Conservation (phyloP, 345 rosid species). For the Arabidopsis arenosa region DNA sequence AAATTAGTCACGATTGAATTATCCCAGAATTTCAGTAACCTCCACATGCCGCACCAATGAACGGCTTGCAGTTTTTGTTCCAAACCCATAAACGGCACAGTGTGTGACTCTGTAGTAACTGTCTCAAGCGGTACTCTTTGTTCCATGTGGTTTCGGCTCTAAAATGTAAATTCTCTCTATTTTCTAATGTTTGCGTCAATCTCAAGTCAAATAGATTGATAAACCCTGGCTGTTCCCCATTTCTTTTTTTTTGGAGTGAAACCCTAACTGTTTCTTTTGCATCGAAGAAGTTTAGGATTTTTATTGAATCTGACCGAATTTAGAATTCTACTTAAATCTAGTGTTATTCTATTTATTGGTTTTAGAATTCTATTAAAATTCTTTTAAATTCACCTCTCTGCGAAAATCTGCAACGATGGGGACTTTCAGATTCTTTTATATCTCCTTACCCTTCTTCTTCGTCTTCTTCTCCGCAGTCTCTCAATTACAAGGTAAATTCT, state of each 20-base stretch:
- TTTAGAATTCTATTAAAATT: too few relatives aligned
- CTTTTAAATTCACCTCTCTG: too few relatives aligned
- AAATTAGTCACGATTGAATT: not conserved
- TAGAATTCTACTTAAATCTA: too few relatives aligned
- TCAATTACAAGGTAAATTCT: slow-evolving; percentile 20
- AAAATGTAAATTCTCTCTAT: not conserved
- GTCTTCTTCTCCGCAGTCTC: slow-evolving; percentile 29
- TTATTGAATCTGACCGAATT: too few relatives aligned
- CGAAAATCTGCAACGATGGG: slow-evolving; percentile 14
- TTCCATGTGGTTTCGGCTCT: not conserved
- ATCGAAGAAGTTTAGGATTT: too few relatives aligned
- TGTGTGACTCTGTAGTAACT: not conserved
- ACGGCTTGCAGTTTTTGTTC: not conserved
- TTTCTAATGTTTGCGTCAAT: not conserved
- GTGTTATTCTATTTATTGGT: too few relatives aligned
- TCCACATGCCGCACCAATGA: not conserved
- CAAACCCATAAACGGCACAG: not conserved
- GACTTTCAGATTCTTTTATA: not conserved
- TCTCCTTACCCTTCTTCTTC: slow-evolving; percentile 16
- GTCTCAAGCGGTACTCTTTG: not conserved
- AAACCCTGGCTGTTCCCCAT: not conserved
- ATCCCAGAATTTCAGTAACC: not conserved
- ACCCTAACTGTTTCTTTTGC: too few relatives aligned
- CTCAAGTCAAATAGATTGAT: not conserved
- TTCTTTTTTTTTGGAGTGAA: too few relatives aligned